Base-by-base conservation (phyloP, 2,329 filamentous ascomycete genomes). In the Phoma sp. region DNA sequence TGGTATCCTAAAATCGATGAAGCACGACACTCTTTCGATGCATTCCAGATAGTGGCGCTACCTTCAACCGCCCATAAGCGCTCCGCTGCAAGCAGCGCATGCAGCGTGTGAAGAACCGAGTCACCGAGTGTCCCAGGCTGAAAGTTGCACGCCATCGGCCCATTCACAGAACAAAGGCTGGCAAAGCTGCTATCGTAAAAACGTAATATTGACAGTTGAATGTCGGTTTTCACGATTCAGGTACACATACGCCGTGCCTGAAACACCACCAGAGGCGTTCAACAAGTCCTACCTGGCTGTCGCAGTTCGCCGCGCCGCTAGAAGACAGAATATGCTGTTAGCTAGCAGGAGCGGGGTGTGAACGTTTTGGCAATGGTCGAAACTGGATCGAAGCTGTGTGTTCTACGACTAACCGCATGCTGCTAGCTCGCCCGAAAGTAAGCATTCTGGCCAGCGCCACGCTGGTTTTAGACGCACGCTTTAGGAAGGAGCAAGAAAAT, bases 361-460 rank as follows among this genome's bases (percentile, higher is more conserved):
- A 24, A 46, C 52, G 52, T 41, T 55, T 55, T 41, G 29, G 52
- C 18, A 4, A 41, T 50, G 41, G 52, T 49, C 42, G 41, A 50
- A 55, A 50, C 46, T 40, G n/a, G 41, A 35, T 46, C 36, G 42
- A 46, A 50, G 46, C 14, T 37, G 41, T 25, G n/a, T 55, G 36
- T 55, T 55, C 46, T 46, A 46, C 24, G 18, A 24, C 47, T 47
- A 39, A 24, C 46, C 43, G 8, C 3, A 44, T 35, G 6, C 3
- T 8, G 52, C 51, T 47, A 51, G 41, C 32, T 29, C 4, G 13
- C 36, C 52, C 47, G 48, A 30, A 22, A 22, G 52, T 47, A 55
- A 51, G 47, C 52, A 45, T 47, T 50, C 47, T 55, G 33, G 52
- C 52, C 41, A 39, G 52, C 52, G 52, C 52, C 52, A 51, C 47